Conservation (phyloP, 2,329 filamentous ascomycete species). For the Diaporthe helianthi region DNA sequence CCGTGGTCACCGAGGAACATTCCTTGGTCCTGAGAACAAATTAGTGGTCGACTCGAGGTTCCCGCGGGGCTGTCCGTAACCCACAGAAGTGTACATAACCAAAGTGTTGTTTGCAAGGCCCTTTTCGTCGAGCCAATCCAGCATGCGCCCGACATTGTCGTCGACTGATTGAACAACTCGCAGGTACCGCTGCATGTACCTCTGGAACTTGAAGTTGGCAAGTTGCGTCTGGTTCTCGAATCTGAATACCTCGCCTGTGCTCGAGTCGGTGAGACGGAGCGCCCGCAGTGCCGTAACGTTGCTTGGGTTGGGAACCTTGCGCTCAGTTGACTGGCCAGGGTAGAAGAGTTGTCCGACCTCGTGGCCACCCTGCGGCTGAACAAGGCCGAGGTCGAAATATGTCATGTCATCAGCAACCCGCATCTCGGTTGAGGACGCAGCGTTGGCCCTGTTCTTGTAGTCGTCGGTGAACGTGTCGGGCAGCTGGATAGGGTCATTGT, state of each 20-base stretch:
- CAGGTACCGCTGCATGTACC: slow-evolving; percentile 63
- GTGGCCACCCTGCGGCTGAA: slow-evolving; percentile 57
- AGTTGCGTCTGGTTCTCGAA: slow-evolving; percentile 52
- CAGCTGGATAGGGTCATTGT: slow-evolving; percentile 52
- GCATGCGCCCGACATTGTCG: slow-evolving; percentile 57
- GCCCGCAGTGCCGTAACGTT: slow-evolving; percentile 36
- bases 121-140: slow-evolving; percentile 54
- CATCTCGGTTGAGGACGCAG: slow-evolving; percentile 59
- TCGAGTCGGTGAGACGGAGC: slow-evolving; percentile 51
- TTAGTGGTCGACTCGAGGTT: neutral
- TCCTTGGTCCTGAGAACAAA: slow-evolving; percentile 51
- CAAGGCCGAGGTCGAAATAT: slow-evolving; percentile 58
- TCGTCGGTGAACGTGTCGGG: slow-evolving; percentile 61
- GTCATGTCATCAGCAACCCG: slow-evolving; percentile 58
- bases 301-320: slow-evolving; percentile 48
- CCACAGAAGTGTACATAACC: slow-evolving; percentile 60
- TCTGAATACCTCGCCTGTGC: slow-evolving; percentile 53
- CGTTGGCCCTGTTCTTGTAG: slow-evolving; percentile 60
- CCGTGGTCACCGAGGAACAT: slow-evolving; percentile 65
- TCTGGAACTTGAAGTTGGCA: slow-evolving; percentile 61
- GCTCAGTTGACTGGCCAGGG: slow-evolving; percentile 38
- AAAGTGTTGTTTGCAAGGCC: slow-evolving; percentile 53
- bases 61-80: no score
- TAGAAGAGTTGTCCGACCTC: slow-evolving; percentile 39
- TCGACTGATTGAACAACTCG: slow-evolving; percentile 60